A percentile compares a stretch with the other conserved stretches of the same genome.
phyloP scores from a whole-genome alignment of 2,329 filamentous ascomycete species.

The Cucurbitaria berberidis region DNA sequence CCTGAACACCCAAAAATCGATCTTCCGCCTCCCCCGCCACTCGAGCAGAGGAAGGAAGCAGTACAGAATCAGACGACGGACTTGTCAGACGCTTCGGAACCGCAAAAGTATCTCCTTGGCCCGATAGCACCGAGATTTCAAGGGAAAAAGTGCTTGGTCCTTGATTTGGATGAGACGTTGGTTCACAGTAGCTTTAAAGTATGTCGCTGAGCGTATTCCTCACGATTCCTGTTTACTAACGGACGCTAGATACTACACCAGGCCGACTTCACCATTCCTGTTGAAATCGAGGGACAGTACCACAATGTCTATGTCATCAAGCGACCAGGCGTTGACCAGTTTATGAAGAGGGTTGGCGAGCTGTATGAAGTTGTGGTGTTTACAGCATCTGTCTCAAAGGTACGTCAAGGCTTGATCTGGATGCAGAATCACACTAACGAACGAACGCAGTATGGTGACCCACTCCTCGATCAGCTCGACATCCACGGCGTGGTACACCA shows the following conservation, averaged over 20 bases:
- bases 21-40: constrained; percentile 63
- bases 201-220: constrained; percentile 28
- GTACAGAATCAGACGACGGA: constrained; percentile 50
- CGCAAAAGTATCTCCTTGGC: constrained; percentile 77
- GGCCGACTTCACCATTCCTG: constrained; percentile 97
- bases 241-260: constrained; percentile 83
- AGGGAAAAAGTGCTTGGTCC: constrained; percentile 90
- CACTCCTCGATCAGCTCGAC: constrained; percentile 92
- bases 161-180: constrained; percentile 94
- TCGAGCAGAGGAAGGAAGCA: constrained; percentile 53
- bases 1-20: constrained; percentile 51
- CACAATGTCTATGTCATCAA: constrained; percentile 99
- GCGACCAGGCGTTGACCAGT: constrained; percentile 95
- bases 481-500: constrained; percentile 98
- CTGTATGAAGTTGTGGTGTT: constrained; percentile 99
- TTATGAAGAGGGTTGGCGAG: constrained; percentile 98
- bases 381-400: constrained; percentile 97
- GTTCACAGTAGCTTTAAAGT: constrained; percentile 99
- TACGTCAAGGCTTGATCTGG: constrained; percentile 46
- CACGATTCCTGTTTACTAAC: constrained; percentile 16
- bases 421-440: constrained; percentile 19
- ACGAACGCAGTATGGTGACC: constrained; percentile 81
- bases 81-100: constrained; percentile 51
- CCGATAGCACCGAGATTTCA: constrained; percentile 78
- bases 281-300: constrained; percentile 98